A percentile compares a stretch with the other conserved stretches of the same genome.
These are phyloP conservation scores for Teunomyces barrocoloradensis DNA, from an alignment of 805 yeast species.

Conservation along the genomic window DNA sequence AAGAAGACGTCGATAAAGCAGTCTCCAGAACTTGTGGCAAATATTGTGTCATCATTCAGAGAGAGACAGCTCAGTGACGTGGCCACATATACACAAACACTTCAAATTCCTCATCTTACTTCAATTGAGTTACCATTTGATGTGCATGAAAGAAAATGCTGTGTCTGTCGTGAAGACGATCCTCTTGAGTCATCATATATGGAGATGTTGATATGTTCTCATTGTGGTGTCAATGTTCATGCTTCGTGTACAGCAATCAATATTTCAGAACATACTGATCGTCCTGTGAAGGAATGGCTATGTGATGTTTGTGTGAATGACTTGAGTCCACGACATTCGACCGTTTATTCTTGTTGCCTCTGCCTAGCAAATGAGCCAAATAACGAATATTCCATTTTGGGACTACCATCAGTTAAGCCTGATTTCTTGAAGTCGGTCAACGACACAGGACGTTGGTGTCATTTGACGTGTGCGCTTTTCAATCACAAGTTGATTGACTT, in stretches of 20 bases:
- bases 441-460: constrained; percentile 70
- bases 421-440: constrained; percentile 70
- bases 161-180: constrained; percentile 51
- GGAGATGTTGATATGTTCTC: constrained; percentile 52
- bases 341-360: constrained; percentile 61
- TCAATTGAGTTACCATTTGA: constrained; percentile 17
- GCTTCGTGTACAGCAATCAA: constrained; percentile 60
- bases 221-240: constrained; percentile 73
- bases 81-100: constrained; percentile 16
- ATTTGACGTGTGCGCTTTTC: constrained; percentile 67
- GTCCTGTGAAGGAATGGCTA: constrained; percentile 54
- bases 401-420: constrained; percentile 42
- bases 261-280: constrained; percentile 14
- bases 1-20: constrained; percentile 17
- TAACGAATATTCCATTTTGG: constrained; percentile 43
- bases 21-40: constrained; percentile 12
- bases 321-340: constrained; percentile 54
- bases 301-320: constrained; percentile 81
- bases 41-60: constrained; percentile 17
- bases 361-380: constrained; percentile 57
- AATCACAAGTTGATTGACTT: constrained; percentile 34
- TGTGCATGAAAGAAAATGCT: constrained; percentile 43
- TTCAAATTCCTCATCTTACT: constrained; percentile 15
- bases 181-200: constrained; percentile 19
- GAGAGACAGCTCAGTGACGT: constrained; percentile 28